Conservation (phyloP, 2,329 filamentous ascomycete genomes). For the Myotisia sp. region DNA sequence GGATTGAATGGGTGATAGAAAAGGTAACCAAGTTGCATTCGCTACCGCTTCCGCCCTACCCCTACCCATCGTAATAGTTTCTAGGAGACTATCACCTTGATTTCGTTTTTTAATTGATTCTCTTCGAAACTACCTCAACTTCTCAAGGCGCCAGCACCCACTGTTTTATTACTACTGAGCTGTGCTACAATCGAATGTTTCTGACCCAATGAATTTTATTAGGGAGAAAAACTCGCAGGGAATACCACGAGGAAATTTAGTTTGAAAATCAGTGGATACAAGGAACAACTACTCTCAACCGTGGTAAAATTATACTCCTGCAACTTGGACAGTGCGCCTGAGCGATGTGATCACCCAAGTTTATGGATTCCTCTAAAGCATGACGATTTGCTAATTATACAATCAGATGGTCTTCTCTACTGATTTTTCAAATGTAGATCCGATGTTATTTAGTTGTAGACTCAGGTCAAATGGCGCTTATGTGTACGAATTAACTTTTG, state of each 20-base stretch:
- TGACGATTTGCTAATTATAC: no score
- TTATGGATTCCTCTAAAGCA: no score
- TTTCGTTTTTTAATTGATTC: no score
- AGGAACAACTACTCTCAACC: background rate
- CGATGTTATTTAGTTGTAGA: background rate
- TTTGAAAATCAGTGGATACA: background rate
- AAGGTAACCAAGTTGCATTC: conserved; percentile 5
- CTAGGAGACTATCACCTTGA: no score
- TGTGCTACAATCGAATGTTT: no score
- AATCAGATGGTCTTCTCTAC: no score
- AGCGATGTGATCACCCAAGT: background rate
- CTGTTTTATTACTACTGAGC: no score
- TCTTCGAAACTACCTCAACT: no score
- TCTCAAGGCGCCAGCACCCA: no score
- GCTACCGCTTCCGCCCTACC: background rate
- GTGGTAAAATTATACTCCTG: background rate
- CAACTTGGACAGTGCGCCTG: background rate
- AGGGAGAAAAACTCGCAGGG: conserved; percentile 2
- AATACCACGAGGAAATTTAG: background rate
- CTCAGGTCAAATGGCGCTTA: background rate
- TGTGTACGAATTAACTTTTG: background rate
- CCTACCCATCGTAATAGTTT: no score
- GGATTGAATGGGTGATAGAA: conserved; percentile 6
- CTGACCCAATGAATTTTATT: background rate
- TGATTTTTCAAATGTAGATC: background rate